Base-by-base conservation (phyloP, 2,329 filamentous ascomycete genomes). In the Dothidotthia symphoricarpi region DNA sequence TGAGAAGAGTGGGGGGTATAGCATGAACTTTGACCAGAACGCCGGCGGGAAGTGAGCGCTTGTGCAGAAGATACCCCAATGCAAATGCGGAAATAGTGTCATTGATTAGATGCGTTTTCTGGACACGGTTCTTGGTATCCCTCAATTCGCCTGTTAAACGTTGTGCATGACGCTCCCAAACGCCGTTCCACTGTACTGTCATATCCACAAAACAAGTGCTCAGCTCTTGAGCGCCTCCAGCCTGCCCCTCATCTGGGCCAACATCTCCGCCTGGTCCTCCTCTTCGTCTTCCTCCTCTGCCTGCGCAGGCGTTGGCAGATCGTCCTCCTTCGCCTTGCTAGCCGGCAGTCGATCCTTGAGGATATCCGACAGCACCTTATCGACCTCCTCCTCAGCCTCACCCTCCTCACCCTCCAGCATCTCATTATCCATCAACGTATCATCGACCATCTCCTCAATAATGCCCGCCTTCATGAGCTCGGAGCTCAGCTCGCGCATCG, bases 371-470 rank as follows among this genome's bases (percentile, higher is more conserved):
- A 98, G 74, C 10, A 97, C 84, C 76, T 91, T 94, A 61, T 97
- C 90, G 8, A 97, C 88, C 74, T 97, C 91, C 30, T 57, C 60
- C 27, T 68, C 65, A 5, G 83, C 86, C 55, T 90, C 87, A 45
- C 88, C 87, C 42, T 86, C 81, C 41, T 87, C 79, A 36, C 80
- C 74, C 53, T 85, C 82, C 34, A 88, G 73, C 34, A 83, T 69
- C 40, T 89, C 83, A 12, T 52, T 61, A 45, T 79, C 74, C n/a
- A 89, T 88, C 50, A 97, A 72, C 28, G 77, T 82, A 64, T 97
- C 91, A 31, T 84, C 86, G 4, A 95, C 82, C 86, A 97, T 96
- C 73, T 98, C 93, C 74, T 97, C 91, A 44, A 97, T 95, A 34
- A 98, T 91, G 12, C 91, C 93, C 2, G 93, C 91, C 72, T 89